Conservation (phyloP, 2,329 filamentous ascomycete species). For the Epichloe amarillans region DNA sequence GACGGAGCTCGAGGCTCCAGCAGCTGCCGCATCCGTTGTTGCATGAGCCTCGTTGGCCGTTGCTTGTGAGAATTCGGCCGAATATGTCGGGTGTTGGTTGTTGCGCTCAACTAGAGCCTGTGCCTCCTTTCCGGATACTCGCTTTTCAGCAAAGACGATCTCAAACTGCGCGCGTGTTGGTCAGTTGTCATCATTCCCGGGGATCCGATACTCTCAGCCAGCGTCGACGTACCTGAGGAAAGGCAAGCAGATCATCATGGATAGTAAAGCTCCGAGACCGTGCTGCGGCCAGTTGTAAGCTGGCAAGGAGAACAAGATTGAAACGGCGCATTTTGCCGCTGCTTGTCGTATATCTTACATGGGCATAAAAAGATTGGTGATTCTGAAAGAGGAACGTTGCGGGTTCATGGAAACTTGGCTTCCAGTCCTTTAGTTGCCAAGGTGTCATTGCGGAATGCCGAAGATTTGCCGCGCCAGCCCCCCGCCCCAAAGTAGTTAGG, state of each 20-base stretch:
- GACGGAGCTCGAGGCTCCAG: conserved; percentile 11
- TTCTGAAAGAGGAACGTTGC: neutral
- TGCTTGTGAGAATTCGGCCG: conserved; percentile 26
- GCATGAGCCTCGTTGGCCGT: conserved; percentile 19
- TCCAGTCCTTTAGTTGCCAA: conserved; percentile 1
- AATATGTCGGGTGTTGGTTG: conserved; percentile 23
- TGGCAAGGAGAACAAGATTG: conserved; percentile 30
- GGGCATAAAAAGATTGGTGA: conserved; percentile 9
- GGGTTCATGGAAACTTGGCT: neutral
- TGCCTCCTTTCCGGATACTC: conserved; percentile 59
- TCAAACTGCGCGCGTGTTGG: conserved; percentile 48
- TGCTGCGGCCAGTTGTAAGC: conserved; percentile 32
- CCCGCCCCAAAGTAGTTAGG: too few species aligned
- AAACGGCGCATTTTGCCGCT: conserved; percentile 37
- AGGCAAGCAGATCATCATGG: conserved; percentile 75
- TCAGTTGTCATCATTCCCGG: conserved; percentile 1
- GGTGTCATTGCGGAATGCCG: conserved; percentile 9
- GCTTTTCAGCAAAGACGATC: conserved; percentile 59
- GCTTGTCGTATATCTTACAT: conserved; percentile 13
- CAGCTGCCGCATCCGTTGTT: neutral
- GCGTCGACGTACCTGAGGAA: conserved; percentile 55
- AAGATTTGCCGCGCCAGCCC: conserved; percentile 6
- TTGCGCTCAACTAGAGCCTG: conserved; percentile 40
- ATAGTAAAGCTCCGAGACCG: conserved; percentile 59
- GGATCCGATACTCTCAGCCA: neutral